Percentiles rank a stretch among this genome's conserved stretches.
phyloP scores from a whole-genome alignment of 2,329 filamentous ascomycete genomes.

The Sclerotinia borealis region DNA sequence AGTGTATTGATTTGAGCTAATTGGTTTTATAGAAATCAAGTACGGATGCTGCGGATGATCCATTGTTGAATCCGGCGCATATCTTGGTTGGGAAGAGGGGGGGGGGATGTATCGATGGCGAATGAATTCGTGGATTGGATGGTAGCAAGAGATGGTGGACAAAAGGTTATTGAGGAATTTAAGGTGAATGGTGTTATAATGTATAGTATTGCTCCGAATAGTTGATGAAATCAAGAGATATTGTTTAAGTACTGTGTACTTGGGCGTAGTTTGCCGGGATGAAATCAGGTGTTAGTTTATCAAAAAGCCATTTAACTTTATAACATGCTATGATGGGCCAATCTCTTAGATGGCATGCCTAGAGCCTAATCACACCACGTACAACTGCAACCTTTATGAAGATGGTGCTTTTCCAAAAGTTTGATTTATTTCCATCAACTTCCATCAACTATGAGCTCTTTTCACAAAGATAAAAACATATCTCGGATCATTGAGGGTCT shows the following conservation, averaged over 20 bases:
- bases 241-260: background rate
- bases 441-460: too few relatives aligned
- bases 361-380: too few relatives aligned
- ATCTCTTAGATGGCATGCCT: too few relatives aligned
- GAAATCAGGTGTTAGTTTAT: too few relatives aligned
- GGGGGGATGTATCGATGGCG: constrained; percentile 33
- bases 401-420: too few relatives aligned
- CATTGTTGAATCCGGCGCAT: constrained; percentile 40
- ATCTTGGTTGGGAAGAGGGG: constrained; percentile 36
- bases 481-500: too few relatives aligned
- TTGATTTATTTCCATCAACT: too few relatives aligned
- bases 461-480: too few relatives aligned
- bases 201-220: constrained; percentile 35
- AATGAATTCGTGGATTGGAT: constrained; percentile 37
- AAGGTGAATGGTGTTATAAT: constrained; percentile 35
- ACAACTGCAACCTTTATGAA: too few relatives aligned
- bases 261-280: too few relatives aligned
- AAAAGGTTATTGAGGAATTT: constrained; percentile 35
- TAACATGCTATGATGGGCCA: too few relatives aligned
- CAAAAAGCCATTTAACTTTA: too few relatives aligned
- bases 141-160: constrained; percentile 32
- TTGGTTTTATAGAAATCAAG: constrained; percentile 30
- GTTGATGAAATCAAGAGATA: background rate
- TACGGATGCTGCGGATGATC: constrained; percentile 34
- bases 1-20: background rate